Evolutionary conservation across 345 rosid species (phyloP).

Genomic region (Gossypium turneri): DNA sequence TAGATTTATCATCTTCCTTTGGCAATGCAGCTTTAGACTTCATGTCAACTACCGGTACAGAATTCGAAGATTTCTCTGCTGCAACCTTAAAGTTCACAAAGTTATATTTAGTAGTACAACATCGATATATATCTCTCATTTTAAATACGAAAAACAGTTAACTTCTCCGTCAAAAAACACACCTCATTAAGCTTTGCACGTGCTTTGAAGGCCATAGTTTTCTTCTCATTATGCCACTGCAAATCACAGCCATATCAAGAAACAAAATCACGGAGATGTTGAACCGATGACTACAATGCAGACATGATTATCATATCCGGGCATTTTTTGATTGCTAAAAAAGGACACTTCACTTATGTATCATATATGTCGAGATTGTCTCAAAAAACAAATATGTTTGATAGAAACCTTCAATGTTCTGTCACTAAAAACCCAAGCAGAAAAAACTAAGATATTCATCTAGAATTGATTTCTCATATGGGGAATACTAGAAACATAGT

Average conservation of each 20-base stretch:
- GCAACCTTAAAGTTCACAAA: constrained; percentile 36
- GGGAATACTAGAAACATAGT: no score
- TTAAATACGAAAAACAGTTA: neutral
- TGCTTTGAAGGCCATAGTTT: constrained; percentile 31
- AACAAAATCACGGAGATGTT: neutral
- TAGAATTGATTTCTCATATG: no score
- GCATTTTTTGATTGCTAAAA: neutral
- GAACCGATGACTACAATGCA: neutral
- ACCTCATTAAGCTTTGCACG: constrained; percentile 65
- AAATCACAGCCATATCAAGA: neutral
- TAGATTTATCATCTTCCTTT: constrained; percentile 36
- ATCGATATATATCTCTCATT: neutral
- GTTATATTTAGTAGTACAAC: neutral
- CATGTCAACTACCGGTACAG: constrained; percentile 25
- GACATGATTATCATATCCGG: neutral
- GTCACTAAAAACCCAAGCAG: no score
- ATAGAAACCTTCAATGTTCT: neutral
- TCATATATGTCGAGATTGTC: no score
- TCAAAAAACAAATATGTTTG: neutral
- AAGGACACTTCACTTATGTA: neutral
- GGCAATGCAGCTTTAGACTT: constrained; percentile 20
- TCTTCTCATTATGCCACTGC: constrained; percentile 44
- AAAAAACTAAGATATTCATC: no score
- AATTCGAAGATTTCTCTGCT: constrained; percentile 48
- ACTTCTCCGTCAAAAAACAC: constrained; percentile 12